These are phyloP conservation scores for Talaromyces sp. DNA, from an alignment of 2,329 filamentous ascomycete genomes.

Conservation along the genomic window DNA sequence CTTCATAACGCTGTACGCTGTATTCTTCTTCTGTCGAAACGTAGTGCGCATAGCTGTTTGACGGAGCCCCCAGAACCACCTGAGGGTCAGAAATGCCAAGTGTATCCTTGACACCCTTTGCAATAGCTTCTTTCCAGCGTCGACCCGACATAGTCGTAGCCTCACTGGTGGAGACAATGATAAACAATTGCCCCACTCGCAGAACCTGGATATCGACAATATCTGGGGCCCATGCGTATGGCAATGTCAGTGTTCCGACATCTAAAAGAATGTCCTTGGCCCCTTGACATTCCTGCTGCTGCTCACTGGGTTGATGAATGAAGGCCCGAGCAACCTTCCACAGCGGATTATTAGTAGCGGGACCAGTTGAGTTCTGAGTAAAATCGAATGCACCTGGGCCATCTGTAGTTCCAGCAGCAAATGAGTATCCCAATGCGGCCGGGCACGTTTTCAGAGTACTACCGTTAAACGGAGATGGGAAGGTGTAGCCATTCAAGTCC, in stretches of 20 bases:
- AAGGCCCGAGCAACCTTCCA: constrained; percentile 77
- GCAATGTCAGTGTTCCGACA: constrained; percentile 75
- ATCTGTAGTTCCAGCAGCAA: constrained; percentile 90
- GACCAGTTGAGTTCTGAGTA: constrained; percentile 80
- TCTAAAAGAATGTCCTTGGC: constrained; percentile 86
- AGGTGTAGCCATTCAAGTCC: constrained; percentile 75
- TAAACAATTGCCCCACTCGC: constrained; percentile 79
- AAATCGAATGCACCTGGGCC: constrained; percentile 92
- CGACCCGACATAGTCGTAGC: constrained; percentile 91
- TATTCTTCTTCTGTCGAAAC: constrained; percentile 81
- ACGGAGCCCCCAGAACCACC: constrained; percentile 85
- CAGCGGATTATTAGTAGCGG: constrained; percentile 70
- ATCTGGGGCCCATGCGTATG: constrained; percentile 89
- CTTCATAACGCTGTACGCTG: constrained; percentile 84
- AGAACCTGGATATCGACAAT: constrained; percentile 86
- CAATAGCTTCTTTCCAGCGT: constrained; percentile 76
- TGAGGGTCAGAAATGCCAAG: constrained; percentile 59
- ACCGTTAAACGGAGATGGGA: constrained; percentile 69
- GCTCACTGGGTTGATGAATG: constrained; percentile 68
- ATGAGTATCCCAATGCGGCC: constrained; percentile 86
- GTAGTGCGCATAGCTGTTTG: constrained; percentile 89
- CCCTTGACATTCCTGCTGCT: constrained; percentile 74
- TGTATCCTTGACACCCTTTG: constrained; percentile 55
- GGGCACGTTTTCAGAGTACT: constrained; percentile 71
- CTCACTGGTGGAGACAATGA: constrained; percentile 84